Evolutionary conservation across 192 early-diverging fungal species (phyloP).

Genomic region (Haplosporangium gracile): DNA sequence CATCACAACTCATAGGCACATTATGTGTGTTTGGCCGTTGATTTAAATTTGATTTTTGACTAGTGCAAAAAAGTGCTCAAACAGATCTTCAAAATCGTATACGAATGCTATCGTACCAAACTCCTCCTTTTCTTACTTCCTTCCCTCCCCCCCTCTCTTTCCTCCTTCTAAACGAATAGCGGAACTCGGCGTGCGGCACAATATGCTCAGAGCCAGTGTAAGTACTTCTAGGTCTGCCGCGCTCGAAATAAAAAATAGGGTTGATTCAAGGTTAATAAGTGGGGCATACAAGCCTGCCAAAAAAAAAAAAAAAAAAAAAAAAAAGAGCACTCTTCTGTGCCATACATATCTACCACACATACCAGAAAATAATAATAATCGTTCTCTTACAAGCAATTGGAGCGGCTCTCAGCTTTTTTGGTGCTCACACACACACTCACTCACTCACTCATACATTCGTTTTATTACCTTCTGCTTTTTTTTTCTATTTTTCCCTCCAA

Average conservation of each 20-base stretch:
- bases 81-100: neutral
- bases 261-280: slow-evolving; percentile 48
- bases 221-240: slow-evolving; percentile 1
- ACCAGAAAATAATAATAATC: no score
- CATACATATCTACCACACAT: neutral
- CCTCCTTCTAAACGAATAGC: slow-evolving; percentile 16
- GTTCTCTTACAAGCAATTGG: neutral
- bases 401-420: slow-evolving; percentile 6
- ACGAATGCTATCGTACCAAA: neutral
- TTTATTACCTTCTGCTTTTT: neutral
- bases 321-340: neutral
- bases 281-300: neutral
- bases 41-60: neutral
- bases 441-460: neutral
- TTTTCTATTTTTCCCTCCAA: slow-evolving; percentile 1
- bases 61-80: neutral
- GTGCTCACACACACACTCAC: neutral
- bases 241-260: slow-evolving; percentile 14
- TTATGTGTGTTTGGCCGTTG: no score
- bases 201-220: slow-evolving; percentile 41
- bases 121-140: neutral
- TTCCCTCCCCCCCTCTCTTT: neutral
- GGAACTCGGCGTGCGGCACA: slow-evolving; percentile 38
- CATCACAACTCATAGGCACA: neutral
- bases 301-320: neutral